phyloP scores from a whole-genome alignment of 2,329 filamentous ascomycete genomes.

The Aspergillus glaucus region DNA sequence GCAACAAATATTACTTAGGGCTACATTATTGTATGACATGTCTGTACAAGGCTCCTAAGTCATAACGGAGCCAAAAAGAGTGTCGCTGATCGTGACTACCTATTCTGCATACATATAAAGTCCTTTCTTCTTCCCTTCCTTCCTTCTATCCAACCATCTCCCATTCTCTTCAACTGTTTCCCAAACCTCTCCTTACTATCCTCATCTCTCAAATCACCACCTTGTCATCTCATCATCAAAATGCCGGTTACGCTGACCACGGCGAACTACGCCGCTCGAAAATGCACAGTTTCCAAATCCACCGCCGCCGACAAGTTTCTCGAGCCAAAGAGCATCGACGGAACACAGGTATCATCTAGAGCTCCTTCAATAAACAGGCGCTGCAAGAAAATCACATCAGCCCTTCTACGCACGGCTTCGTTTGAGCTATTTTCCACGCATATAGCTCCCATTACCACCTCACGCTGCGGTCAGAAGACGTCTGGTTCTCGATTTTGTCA shows the following conservation, averaged over 20 bases:
- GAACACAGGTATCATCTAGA: neutral
- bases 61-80: too few relatives aligned
- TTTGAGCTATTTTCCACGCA: conserved; percentile 4
- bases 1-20: too few relatives aligned
- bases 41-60: too few relatives aligned
- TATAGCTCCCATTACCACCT: conserved; percentile 36
- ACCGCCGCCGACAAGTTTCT: neutral
- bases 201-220: too few relatives aligned
- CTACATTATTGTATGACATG: too few relatives aligned
- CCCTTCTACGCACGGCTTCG: conserved; percentile 6
- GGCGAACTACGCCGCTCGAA: neutral
- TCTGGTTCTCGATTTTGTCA: conserved; percentile 47
- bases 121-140: too few relatives aligned
- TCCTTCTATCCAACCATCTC: too few relatives aligned
- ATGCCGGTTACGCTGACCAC: neutral
- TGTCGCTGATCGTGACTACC: too few relatives aligned
- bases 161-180: too few relatives aligned
- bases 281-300: neutral
- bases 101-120: too few relatives aligned
- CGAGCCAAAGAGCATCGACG: neutral
- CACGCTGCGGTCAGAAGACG: conserved; percentile 45
- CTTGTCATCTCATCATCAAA: neutral
- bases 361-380: neutral
- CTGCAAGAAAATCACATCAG: neutral
- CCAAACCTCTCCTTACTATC: too few relatives aligned